Conservation (phyloP, 495 filamentous ascomycete species). For the Saxophila tyrrhenica region DNA sequence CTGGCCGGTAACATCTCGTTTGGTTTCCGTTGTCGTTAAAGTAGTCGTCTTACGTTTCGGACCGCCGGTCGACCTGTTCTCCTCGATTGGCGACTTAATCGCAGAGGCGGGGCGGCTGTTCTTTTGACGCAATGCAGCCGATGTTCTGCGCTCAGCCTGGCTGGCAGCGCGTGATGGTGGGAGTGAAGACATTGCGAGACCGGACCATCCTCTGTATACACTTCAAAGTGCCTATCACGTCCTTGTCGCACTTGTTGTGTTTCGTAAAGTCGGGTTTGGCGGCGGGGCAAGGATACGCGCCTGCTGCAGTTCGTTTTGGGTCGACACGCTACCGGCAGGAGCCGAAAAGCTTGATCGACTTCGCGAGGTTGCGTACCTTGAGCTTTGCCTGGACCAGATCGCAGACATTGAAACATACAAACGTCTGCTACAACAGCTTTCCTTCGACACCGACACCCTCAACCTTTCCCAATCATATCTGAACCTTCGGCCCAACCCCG, state of each 20-base stretch:
- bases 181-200: not conserved
- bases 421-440: no score
- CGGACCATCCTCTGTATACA: not conserved
- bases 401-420: no score
- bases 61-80: slow-evolving; percentile 1
- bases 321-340: slow-evolving; percentile 2
- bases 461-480: no score
- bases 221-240: no score
- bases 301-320: not conserved
- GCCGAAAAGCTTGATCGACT: no score
- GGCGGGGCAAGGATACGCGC: not conserved
- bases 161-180: slow-evolving; percentile 12
- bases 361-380: no score
- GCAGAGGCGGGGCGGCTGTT: slow-evolving; percentile 8
- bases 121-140: slow-evolving; percentile 6
- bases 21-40: slow-evolving; percentile 8
- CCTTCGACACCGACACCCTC: no score
- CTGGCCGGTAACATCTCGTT: slow-evolving; percentile 5
- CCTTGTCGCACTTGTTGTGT: not conserved
- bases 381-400: no score
- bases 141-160: slow-evolving; percentile 11
- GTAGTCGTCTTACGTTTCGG: slow-evolving; percentile 4
- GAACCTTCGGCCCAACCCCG: no score
- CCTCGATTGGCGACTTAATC: not conserved
- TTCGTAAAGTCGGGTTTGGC: not conserved